Base-by-base conservation (phyloP, 2,329 filamentous ascomycete genomes). In the Paecilomyces fulvus region DNA sequence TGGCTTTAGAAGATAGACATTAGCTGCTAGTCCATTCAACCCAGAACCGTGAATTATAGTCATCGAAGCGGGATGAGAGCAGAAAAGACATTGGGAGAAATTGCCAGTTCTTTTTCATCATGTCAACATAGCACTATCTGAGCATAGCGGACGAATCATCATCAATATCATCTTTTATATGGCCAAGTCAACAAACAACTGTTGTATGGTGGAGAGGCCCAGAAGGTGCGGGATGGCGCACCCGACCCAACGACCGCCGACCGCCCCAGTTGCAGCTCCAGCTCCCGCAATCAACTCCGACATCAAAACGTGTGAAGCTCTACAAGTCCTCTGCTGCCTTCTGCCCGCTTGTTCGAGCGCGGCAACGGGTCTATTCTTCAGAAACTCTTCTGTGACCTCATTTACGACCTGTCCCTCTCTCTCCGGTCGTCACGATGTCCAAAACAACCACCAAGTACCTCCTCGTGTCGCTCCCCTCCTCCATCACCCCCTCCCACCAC, bases 381-480 rank as follows among this genome's bases (percentile, higher is more conserved):
- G 30, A 61, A 12, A 10, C 33, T 12, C 30, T 55, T 17, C 30
- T 51, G 30, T 55, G 17, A 46, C 14, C 30, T 55, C 30, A 30
- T 49, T 23, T 12, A 12, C n/a, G 23, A 51, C 28, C 28, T 17
- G 33, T 55, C 2, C 46, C 30, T 33, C 31, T 12, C 11, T 23
- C 37, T n/a, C 31, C 53, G 10, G 53, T 23, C 46, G 31, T 25
- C 63, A 65, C 57, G 56, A 77, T 77, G 75, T 75, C 75, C 59
- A 75, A 76, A 63, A 65, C 37, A 43, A 20, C 69, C 56, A 66
- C 66, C 58, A 91, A 85, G 69, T 97, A 95, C 79, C 83, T 92
- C 65, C 83, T 97, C 68, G 82, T 97, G 65, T 97, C 94, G 60
- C 83, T 99, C 60, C 94, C 94, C 58, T 86, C 89, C 63, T 89